Percentiles rank a stretch among this genome's conserved stretches.
These are phyloP conservation scores for Tripterygium wilfordii DNA, from an alignment of 177 flowering plant genomes.

Conservation along the genomic window DNA sequence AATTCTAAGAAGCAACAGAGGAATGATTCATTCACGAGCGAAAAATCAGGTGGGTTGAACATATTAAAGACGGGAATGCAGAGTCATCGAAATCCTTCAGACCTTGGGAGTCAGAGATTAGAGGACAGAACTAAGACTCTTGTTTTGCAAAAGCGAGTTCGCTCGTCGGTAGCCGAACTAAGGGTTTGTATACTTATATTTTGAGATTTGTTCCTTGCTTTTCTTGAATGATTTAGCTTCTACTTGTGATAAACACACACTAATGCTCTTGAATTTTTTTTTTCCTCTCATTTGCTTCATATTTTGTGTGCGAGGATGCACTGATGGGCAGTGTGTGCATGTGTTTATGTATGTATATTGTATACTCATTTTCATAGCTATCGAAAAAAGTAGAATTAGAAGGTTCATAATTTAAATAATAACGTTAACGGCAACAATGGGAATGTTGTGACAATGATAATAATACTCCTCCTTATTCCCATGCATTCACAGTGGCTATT, in stretches of 20 bases:
- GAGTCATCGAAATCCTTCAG: conserved; percentile 45
- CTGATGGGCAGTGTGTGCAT: too few species aligned
- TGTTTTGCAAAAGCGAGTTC: conserved; percentile 64
- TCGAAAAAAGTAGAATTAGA: too few species aligned
- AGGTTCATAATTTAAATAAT: too few species aligned
- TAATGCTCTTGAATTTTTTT: too few species aligned
- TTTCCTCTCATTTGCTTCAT: background rate
- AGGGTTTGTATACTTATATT: conserved; percentile 43
- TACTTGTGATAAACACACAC: too few species aligned
- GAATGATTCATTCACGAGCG: conserved; percentile 37
- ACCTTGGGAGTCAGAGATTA: conserved; percentile 37
- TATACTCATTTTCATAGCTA: too few species aligned
- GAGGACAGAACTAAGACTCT: conserved; percentile 65
- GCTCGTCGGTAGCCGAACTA: conserved; percentile 68
- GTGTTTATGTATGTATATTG: too few species aligned
- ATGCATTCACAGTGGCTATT: too few species aligned
- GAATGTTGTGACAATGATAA: too few species aligned
- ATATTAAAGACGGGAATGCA: conserved; percentile 56
- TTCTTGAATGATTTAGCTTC: background rate
- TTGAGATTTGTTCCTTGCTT: background rate
- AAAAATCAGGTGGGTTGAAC: conserved; percentile 50
- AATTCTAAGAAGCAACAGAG: conserved; percentile 55
- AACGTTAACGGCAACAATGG: too few species aligned
- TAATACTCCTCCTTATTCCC: too few species aligned
- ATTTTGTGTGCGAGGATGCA: background rate